Evolutionary conservation across 352 stramenopile genomes (phyloP), one percentile per base, ranked within the genome.

Genomic region (Pythium brachiatum): DNA sequence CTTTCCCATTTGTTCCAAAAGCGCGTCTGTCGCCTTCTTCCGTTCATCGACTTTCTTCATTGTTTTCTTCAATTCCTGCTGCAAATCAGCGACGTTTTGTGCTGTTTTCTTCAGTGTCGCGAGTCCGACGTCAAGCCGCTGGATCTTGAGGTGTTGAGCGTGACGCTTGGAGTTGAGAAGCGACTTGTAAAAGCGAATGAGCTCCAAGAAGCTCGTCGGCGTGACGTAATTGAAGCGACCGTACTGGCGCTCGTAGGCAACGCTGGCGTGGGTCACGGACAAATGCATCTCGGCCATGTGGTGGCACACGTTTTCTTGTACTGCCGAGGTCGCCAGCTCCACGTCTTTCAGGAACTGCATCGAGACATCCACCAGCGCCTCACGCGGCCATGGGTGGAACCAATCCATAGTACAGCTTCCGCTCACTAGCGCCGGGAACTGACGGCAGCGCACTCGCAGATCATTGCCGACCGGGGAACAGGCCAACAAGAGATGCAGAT

Each of bases 281-380:
- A 86, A 62, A 66, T 98, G 92, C 68, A 98, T 90, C 44, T 97
- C 89, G 2, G 92, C 90, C 84, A 98, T 97, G 68, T 97, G 88
- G 60, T 97, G 86, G 8, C 86, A 92, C 9, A 98, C 89, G 53
- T 97, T 97, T 46, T 97, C 90, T 26, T 94, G 81, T 21, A 97
- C 81, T 9, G 86, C 78, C 18, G 74, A 70, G 0, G 78, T 87
- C 0, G 69, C 74, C 9, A 94, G 56, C 3, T 91, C 75, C 0
- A 93, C 62, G n/a, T 92, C 74, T 13, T 91, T 76, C 5, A 97
- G 65, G 50, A 97, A 97, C 21, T 88, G 76, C 34, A 94, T 66
- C 8, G 89, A 89, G 2, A 97, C 90, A 54, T 91, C 86, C 1
- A 96, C 77, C 3, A 97, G 76, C 6, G 87, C 86, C 62, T 96